Evolutionary conservation across 106 monocot species (phyloP).

Genomic region (Chionographis japonica): DNA sequence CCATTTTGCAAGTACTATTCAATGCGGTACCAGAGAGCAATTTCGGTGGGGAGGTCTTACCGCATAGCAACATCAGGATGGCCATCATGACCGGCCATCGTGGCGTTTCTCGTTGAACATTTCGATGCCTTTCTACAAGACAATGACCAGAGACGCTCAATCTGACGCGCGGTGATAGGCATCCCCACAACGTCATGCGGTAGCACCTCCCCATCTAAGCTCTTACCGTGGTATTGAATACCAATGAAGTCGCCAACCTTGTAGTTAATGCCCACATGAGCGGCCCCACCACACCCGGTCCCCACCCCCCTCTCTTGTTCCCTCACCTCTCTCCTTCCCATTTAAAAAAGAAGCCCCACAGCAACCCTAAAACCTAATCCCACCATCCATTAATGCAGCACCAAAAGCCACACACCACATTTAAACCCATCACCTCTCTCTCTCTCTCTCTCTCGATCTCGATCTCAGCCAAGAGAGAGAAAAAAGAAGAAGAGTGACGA

Average conservation of each 20-base stretch:
- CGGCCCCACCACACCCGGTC: constrained; percentile 10
- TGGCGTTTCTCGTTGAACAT: too few relatives aligned
- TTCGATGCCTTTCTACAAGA: too few relatives aligned
- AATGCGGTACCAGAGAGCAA: too few relatives aligned
- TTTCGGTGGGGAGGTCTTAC: too few relatives aligned
- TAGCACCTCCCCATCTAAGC: too few relatives aligned
- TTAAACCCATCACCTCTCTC: not conserved
- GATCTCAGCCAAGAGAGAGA: too few relatives aligned
- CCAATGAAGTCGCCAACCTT: not conserved
- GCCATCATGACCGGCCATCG: too few relatives aligned
- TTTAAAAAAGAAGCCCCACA: constrained; percentile 1
- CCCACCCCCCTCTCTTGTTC: constrained; percentile 13
- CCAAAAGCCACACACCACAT: not conserved
- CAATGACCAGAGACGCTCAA: too few relatives aligned
- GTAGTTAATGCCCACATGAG: constrained; percentile 14
- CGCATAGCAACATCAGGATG: too few relatives aligned
- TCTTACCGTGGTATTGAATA: not conserved
- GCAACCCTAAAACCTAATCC: constrained; percentile 16
- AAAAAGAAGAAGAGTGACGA: not conserved
- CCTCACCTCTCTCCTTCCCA: not conserved
- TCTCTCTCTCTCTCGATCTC: constrained; percentile 7
- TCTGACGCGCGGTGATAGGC: too few relatives aligned
- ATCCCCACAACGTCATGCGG: too few relatives aligned
- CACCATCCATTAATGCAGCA: constrained; percentile 14
- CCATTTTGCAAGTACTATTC: too few relatives aligned